Evolutionary conservation across 176 grass and related monocot species (phyloP).

Genomic region (Aegilops bicornis): DNA sequence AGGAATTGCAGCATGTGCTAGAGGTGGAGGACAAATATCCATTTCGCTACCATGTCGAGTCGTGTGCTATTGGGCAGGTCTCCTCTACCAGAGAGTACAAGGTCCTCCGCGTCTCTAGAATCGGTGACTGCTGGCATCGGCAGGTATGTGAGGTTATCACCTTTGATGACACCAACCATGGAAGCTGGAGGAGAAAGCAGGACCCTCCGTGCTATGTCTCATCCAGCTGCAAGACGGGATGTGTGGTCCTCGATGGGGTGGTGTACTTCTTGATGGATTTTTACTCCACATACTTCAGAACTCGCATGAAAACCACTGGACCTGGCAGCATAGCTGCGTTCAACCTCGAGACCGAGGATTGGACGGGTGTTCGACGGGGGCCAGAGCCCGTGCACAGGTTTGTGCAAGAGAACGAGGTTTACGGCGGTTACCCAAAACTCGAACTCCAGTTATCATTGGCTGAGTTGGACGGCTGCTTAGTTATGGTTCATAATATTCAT

Average conservation of each 20-base stretch:
- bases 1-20: not conserved
- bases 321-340: not conserved
- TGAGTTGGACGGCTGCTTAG: not conserved
- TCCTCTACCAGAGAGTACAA: slow-evolving; percentile 3
- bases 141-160: not conserved
- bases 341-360: not conserved
- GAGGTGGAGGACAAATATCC: not conserved
- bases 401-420: not conserved
- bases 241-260: not conserved
- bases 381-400: not conserved
- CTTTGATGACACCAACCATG: not conserved
- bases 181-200: not conserved
- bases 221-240: too few species aligned
- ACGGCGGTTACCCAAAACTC: not conserved
- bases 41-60: not conserved
- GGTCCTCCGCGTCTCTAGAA: not conserved
- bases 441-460: not conserved
- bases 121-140: too few species aligned
- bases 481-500: not conserved
- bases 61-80: not conserved
- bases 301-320: not conserved
- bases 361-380: not conserved
- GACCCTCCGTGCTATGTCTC: not conserved
- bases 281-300: not conserved
- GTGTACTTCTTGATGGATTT: not conserved